Evolutionary conservation across 2,329 filamentous ascomycete species (phyloP).

Genomic region (Moelleriella libera): DNA sequence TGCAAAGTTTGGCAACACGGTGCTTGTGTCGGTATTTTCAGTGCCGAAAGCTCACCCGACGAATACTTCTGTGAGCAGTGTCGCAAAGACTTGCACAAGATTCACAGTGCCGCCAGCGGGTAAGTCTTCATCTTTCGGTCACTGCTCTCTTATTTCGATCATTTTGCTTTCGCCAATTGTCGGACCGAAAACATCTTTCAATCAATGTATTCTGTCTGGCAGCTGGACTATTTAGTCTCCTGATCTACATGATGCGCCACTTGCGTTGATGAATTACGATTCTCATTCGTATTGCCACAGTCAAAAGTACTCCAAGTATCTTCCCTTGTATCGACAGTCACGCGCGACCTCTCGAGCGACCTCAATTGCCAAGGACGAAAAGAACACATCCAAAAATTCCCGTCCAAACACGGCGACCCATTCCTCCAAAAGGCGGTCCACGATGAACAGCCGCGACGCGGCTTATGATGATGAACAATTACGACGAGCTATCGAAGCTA

Average conservation of each 20-base stretch:
- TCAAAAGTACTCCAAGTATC: constrained; percentile 52
- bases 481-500: constrained; percentile 83
- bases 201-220: no score
- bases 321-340: constrained; percentile 43
- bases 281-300: constrained; percentile 19
- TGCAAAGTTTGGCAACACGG: constrained; percentile 99
- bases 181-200: no score
- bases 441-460: constrained; percentile 92
- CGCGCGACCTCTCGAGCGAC: constrained; percentile 45
- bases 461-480: constrained; percentile 91
- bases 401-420: constrained; percentile 36
- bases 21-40: constrained; percentile 92
- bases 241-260: constrained; percentile 11
- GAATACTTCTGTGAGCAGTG: constrained; percentile 98
- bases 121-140: constrained; percentile 32
- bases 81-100: constrained; percentile 78
- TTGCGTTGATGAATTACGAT: constrained; percentile 14
- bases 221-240: background rate
- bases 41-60: constrained; percentile 81
- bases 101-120: constrained; percentile 72
- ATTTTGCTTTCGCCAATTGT: no score
- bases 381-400: constrained; percentile 40
- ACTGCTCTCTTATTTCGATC: no score
- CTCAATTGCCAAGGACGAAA: constrained; percentile 51
- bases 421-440: constrained; percentile 73